phyloP scores from a whole-genome alignment of 768 basidiomycete species.

The Antrodiella citrinella region DNA sequence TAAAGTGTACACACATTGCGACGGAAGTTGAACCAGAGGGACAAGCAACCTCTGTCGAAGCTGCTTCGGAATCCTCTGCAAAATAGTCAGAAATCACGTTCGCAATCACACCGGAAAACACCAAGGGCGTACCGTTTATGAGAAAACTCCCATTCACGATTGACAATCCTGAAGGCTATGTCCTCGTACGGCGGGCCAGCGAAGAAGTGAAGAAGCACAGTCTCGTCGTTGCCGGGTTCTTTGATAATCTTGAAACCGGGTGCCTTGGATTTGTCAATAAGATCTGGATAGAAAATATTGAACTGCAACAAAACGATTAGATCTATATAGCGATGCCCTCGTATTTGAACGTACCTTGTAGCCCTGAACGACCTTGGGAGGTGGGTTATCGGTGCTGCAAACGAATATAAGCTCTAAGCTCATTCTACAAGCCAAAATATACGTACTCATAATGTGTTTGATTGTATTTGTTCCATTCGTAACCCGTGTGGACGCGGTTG shows the following conservation, averaged over 20 bases:
- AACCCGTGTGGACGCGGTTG: slow-evolving; percentile 97
- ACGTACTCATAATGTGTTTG: slow-evolving; percentile 98
- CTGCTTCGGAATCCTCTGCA: slow-evolving; percentile 89
- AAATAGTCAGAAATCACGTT: slow-evolving; percentile 7
- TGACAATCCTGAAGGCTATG: slow-evolving; percentile 96
- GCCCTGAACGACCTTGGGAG: slow-evolving; percentile 98
- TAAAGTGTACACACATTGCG: slow-evolving; percentile 61
- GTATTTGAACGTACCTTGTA: slow-evolving; percentile 60
- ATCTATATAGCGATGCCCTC: slow-evolving; percentile 3
- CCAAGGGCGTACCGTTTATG: slow-evolving; percentile 69
- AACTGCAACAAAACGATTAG: slow-evolving; percentile 36
- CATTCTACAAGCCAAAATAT: slow-evolving; percentile 1
- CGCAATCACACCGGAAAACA: neutral
- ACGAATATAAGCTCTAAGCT: slow-evolving; percentile 1
- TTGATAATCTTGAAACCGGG: slow-evolving; percentile 95
- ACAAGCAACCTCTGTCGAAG: slow-evolving; percentile 94
- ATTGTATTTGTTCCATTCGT: slow-evolving; percentile 99
- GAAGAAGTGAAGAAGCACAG: slow-evolving; percentile 86
- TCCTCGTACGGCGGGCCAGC: slow-evolving; percentile 99
- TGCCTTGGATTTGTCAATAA: slow-evolving; percentile 96
- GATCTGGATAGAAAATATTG: slow-evolving; percentile 98
- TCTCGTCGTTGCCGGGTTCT: slow-evolving; percentile 92
- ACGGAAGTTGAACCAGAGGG: slow-evolving; percentile 94
- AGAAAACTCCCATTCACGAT: slow-evolving; percentile 97
- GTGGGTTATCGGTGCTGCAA: slow-evolving; percentile 89